Percentiles rank a stretch among this genome's conserved stretches.
These are phyloP conservation scores for Emergomyces africanus DNA, from an alignment of 2,329 filamentous ascomycete species.

Conservation along the genomic window DNA sequence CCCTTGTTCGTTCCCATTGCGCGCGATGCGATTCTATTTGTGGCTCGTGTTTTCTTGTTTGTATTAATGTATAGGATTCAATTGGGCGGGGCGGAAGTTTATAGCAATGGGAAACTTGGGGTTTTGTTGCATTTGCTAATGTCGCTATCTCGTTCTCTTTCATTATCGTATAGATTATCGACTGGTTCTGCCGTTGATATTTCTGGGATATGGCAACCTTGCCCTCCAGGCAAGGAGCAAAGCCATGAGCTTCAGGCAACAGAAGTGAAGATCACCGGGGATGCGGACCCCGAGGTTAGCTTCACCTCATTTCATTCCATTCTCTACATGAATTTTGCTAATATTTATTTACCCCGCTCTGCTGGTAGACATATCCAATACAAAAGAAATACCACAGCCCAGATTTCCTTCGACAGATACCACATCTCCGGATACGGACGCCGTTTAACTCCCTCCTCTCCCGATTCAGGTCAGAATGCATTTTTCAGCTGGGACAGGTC, in stretches of 20 bases:
- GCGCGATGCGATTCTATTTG: not conserved
- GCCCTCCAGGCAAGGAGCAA: constrained; percentile 53
- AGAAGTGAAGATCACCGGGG: constrained; percentile 56
- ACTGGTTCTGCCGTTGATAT: constrained; percentile 71
- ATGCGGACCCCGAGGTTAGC: constrained; percentile 65
- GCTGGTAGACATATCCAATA: constrained; percentile 64
- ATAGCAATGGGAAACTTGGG: not conserved
- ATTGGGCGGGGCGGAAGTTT: not conserved
- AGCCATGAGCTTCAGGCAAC: constrained; percentile 69
- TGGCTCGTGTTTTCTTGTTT: not conserved
- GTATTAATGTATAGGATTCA: not conserved
- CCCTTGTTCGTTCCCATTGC: not conserved
- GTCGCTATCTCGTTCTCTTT: constrained; percentile 11
- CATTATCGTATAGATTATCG: constrained; percentile 48
- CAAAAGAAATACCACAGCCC: constrained; percentile 93
- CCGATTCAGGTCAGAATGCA: constrained; percentile 68
- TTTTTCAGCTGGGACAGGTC: constrained; percentile 59
- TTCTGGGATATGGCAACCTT: constrained; percentile 62
- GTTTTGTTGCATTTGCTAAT: not conserved
- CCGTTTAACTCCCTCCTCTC: constrained; percentile 70
- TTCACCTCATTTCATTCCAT: constrained; percentile 1
- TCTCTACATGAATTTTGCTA: not conserved
- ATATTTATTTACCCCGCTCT: not conserved
- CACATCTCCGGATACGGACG: constrained; percentile 73
- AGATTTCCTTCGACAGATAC: constrained; percentile 77